phyloP scores from a whole-genome alignment of 352 stramenopile species.

The Globisporangium carolinianum region DNA sequence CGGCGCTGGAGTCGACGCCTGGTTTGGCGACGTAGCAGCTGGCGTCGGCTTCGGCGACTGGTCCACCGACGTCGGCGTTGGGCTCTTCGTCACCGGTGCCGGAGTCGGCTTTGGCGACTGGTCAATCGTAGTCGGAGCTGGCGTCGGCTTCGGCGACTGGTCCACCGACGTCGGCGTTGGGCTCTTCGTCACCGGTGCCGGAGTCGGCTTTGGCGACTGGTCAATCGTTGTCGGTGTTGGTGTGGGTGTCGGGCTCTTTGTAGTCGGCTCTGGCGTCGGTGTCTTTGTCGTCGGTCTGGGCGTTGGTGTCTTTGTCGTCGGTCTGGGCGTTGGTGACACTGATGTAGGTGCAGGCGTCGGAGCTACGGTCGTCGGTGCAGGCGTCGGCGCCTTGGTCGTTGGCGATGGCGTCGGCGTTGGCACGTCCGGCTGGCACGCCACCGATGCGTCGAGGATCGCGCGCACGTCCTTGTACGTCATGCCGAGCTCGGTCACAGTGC shows the following conservation, averaged over 20 bases:
- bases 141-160: not conserved
- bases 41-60: not conserved
- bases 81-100: too few relatives aligned
- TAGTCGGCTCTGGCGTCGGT: not conserved
- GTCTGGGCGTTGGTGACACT: not conserved
- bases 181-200: too few relatives aligned
- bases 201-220: not conserved
- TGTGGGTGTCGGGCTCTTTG: not conserved
- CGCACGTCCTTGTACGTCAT: conserved; percentile 14
- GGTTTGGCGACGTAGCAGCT: not conserved
- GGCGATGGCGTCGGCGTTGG: not conserved
- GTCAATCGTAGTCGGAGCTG: too few relatives aligned
- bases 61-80: too few relatives aligned
- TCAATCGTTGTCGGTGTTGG: not conserved
- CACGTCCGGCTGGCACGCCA: conserved; percentile 1
- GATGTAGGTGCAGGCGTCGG: not conserved
- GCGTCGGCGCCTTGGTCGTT: not conserved
- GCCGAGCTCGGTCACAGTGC: conserved; percentile 5
- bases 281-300: not conserved
- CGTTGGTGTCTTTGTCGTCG: not conserved
- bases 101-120: too few relatives aligned
- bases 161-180: too few relatives aligned
- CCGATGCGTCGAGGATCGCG: conserved; percentile 12
- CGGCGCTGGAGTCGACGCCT: too few relatives aligned
- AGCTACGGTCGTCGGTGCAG: not conserved